Evolutionary conservation across 257 asterid genomes (phyloP).

Genomic region (Echites panduratus): DNA sequence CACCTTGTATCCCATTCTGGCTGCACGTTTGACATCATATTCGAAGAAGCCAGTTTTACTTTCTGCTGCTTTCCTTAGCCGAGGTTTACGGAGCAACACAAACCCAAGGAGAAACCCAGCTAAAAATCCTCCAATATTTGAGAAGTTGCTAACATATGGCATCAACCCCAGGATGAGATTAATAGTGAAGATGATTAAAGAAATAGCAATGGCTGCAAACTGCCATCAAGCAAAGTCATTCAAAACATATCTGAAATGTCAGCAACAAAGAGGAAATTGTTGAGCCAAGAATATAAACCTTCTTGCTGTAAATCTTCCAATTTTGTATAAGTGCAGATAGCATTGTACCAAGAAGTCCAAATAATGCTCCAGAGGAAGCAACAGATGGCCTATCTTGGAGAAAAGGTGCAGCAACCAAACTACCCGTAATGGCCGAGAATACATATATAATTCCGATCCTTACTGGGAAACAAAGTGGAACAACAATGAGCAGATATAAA

Average conservation of each 20-base stretch:
- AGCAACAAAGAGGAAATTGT: conserved; percentile 6
- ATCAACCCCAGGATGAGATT: conserved; percentile 57
- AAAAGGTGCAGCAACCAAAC: conserved; percentile 62
- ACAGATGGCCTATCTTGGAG: conserved; percentile 76
- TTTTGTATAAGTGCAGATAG: conserved; percentile 65
- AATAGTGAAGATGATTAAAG: conserved; percentile 36
- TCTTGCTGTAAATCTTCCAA: conserved; percentile 63
- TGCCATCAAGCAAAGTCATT: conserved; percentile 25
- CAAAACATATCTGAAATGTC: conserved; percentile 11
- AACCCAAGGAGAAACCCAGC: conserved; percentile 74
- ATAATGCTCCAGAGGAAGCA: conserved; percentile 72
- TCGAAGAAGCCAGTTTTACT: conserved; percentile 61
- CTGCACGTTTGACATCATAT: conserved; percentile 44
- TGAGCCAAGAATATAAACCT: conserved; percentile 34
- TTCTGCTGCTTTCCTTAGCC: conserved; percentile 34
- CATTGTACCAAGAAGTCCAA: conserved; percentile 77
- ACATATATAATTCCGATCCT: conserved; percentile 61
- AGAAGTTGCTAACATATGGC: conserved; percentile 73
- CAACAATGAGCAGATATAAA: not conserved
- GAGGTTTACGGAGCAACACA: conserved; percentile 58
- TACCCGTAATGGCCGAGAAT: conserved; percentile 65
- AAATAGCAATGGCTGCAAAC: conserved; percentile 46
- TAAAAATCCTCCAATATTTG: conserved; percentile 73
- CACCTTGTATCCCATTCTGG: conserved; percentile 36
- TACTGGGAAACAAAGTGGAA: conserved; percentile 36